Percentiles rank a stretch among this genome's conserved stretches.
phyloP scores from a whole-genome alignment of 441 rosid species.

The Gossypium trilobum region DNA sequence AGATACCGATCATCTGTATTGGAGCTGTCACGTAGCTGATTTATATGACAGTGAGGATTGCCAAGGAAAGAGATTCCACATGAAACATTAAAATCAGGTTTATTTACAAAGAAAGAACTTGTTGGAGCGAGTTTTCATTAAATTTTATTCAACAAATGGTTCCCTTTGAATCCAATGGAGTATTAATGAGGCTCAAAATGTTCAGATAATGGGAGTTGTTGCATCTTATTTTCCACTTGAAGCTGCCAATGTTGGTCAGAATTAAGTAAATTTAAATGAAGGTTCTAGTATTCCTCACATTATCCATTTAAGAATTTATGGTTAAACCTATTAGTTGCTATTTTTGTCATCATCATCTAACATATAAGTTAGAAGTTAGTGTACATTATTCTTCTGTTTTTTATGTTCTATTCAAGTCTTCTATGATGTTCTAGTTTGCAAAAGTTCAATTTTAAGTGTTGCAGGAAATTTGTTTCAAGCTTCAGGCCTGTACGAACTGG shows the following conservation, averaged over 20 bases:
- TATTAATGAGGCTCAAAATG: background rate
- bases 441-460: background rate
- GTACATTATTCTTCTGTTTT: background rate
- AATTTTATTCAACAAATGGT: conserved; percentile 2
- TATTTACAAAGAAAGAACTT: background rate
- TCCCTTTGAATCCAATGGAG: background rate
- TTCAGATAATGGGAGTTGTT: background rate
- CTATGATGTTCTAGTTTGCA: background rate
- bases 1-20: background rate
- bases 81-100: background rate
- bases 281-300: background rate
- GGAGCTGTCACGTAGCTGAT: background rate
- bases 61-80: background rate
- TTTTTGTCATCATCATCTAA: background rate
- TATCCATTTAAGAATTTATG: background rate
- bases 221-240: background rate
- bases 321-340: background rate
- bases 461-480: conserved; percentile 72
- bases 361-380: background rate
- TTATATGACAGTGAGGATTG: background rate
- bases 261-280: background rate
- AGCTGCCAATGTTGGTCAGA: background rate
- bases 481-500: conserved; percentile 49
- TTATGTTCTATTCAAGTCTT: background rate
- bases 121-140: background rate